Percentiles rank a stretch among this genome's conserved stretches.
phyloP scores from a whole-genome alignment of 306 rosid species.

The Vigna hirtella region DNA sequence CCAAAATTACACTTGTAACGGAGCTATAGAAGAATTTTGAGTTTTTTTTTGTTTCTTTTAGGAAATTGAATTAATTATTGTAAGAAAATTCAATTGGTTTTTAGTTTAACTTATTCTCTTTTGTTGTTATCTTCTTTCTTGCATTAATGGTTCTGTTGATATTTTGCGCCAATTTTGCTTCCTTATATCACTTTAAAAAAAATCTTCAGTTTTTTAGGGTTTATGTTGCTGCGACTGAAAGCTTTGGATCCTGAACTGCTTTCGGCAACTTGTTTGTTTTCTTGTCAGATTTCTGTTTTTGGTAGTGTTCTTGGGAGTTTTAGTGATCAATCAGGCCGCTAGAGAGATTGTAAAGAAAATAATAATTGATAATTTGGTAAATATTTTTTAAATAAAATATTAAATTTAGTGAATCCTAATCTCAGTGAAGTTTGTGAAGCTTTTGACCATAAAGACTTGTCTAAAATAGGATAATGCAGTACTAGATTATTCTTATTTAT shows the following conservation, averaged over 20 bases:
- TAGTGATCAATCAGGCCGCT: neutral
- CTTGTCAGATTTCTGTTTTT: neutral
- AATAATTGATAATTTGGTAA: slow-evolving; percentile 19
- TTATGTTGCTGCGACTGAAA: neutral
- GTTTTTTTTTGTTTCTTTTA: neutral
- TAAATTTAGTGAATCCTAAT: neutral
- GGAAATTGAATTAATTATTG: neutral
- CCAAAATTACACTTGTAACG: neutral
- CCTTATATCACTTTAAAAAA: neutral
- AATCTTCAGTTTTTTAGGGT: neutral
- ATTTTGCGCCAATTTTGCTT: neutral
- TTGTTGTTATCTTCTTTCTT: neutral
- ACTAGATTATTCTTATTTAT: neutral
- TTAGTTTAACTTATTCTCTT: neutral
- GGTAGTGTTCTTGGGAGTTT: neutral
- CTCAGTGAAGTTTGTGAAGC: neutral
- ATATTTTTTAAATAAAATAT: neutral
- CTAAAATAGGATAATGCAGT: neutral
- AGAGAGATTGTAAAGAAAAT: neutral
- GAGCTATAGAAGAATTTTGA: neutral
- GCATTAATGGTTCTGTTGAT: neutral
- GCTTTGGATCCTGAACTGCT: neutral
- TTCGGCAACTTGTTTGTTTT: neutral
- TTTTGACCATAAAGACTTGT: neutral
- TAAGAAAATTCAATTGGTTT: neutral